These are phyloP conservation scores for Gossypium sturtianum DNA, from an alignment of 345 rosid species.

Conservation along the genomic window DNA sequence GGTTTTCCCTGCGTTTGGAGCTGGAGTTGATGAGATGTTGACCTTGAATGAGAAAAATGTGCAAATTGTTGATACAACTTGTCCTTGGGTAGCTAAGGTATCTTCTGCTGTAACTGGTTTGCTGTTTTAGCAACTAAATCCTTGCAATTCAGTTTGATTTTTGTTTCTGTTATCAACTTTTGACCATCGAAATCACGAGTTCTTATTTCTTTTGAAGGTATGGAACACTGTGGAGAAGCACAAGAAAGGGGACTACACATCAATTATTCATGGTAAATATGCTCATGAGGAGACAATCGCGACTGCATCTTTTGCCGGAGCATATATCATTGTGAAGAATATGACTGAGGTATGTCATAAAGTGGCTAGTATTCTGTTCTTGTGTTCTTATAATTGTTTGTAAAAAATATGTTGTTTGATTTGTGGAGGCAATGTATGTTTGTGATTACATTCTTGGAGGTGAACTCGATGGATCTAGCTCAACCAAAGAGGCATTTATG, in stretches of 20 bases:
- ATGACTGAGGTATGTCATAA: constrained; percentile 60
- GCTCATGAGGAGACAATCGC: constrained; percentile 89
- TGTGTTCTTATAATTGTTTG: not conserved
- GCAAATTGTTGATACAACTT: constrained; percentile 93
- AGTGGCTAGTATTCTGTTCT: not conserved
- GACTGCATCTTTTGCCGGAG: constrained; percentile 90
- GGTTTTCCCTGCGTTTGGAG: constrained; percentile 94
- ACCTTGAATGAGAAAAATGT: constrained; percentile 51
- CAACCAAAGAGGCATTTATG: constrained; percentile 78
- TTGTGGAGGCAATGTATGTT: constrained; percentile 64
- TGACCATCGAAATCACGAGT: not conserved
- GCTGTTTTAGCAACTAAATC: not conserved
- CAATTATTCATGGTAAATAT: constrained; percentile 90
- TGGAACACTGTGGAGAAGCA: constrained; percentile 93
- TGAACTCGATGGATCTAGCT: constrained; percentile 77
- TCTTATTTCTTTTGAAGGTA: constrained; percentile 40
- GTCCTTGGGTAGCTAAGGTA: constrained; percentile 99
- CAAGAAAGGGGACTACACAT: constrained; percentile 84
- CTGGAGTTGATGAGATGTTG: constrained; percentile 87
- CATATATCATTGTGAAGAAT: constrained; percentile 66
- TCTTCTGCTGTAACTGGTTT: not conserved
- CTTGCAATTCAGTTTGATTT: constrained; percentile 1
- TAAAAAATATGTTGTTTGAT: not conserved
- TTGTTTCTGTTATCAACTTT: too few relatives aligned
- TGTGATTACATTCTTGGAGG: constrained; percentile 96